Evolutionary conservation across 805 yeast genomes (phyloP).

Genomic region (Lipomyces chichibuensis): DNA sequence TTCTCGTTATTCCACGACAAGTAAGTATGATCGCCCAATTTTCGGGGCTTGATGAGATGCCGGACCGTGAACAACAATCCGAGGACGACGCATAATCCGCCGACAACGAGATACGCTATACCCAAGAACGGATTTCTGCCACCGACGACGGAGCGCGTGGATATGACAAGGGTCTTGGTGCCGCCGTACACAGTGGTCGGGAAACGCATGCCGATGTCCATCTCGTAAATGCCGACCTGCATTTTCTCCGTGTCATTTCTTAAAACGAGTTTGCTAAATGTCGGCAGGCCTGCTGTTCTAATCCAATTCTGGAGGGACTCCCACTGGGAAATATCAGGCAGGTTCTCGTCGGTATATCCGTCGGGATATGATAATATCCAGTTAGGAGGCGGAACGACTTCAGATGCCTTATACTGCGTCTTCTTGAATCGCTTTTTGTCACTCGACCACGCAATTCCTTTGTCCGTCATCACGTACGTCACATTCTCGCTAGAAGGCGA

Average conservation of each 20-base stretch:
- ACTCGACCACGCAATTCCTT: slow-evolving; percentile 81
- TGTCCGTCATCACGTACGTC: slow-evolving; percentile 51
- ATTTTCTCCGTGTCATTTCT: slow-evolving; percentile 65
- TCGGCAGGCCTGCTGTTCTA: slow-evolving; percentile 94
- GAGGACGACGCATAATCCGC: slow-evolving; percentile 70
- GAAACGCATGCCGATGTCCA: slow-evolving; percentile 69
- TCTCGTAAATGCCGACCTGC: slow-evolving; percentile 66
- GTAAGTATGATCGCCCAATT: slow-evolving; percentile 79
- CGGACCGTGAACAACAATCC: slow-evolving; percentile 77
- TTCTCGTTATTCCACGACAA: slow-evolving; percentile 49
- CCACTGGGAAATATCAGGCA: slow-evolving; percentile 77
- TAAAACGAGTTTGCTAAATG: slow-evolving; percentile 79
- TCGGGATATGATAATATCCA: slow-evolving; percentile 81
- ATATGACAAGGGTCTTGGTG: slow-evolving; percentile 76
- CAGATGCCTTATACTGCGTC: slow-evolving; percentile 65
- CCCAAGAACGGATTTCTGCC: slow-evolving; percentile 87
- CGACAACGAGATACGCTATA: slow-evolving; percentile 80
- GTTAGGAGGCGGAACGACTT: slow-evolving; percentile 92
- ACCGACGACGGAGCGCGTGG: slow-evolving; percentile 83
- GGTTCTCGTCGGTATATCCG: slow-evolving; percentile 81
- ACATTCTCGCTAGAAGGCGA: slow-evolving; percentile 42
- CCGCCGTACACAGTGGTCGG: slow-evolving; percentile 87
- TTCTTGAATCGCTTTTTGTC: slow-evolving; percentile 74
- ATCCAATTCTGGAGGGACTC: slow-evolving; percentile 95
- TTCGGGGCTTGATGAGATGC: slow-evolving; percentile 81